Evolutionary conservation across 306 rosid species (phyloP).

Genomic region (Fagus crenata): DNA sequence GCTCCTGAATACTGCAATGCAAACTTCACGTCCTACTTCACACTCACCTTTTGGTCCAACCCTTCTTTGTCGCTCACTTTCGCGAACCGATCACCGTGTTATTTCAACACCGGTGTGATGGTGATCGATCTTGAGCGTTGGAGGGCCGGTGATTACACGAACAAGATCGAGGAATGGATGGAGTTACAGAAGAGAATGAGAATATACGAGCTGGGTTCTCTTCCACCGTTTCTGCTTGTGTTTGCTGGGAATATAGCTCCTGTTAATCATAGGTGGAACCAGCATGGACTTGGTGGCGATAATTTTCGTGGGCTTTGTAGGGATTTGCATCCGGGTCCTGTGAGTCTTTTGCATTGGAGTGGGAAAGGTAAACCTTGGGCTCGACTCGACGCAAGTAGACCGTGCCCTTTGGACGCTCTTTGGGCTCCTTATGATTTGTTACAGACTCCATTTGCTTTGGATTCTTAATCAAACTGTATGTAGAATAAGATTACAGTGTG

Average conservation of each 20-base stretch:
- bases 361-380: slow-evolving; percentile 98
- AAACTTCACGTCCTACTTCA: slow-evolving; percentile 75
- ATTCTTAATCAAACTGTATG: slow-evolving; percentile 34
- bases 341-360: slow-evolving; percentile 91
- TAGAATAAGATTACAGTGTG: background rate
- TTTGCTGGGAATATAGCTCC: slow-evolving; percentile 72
- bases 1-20: slow-evolving; percentile 96
- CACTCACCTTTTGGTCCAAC: slow-evolving; percentile 72
- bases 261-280: slow-evolving; percentile 88
- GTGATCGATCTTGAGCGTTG: slow-evolving; percentile 75
- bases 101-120: slow-evolving; percentile 95
- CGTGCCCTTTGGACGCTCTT: slow-evolving; percentile 84
- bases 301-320: slow-evolving; percentile 77
- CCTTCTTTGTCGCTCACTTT: slow-evolving; percentile 68
- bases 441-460: slow-evolving; percentile 69
- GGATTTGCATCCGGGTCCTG: slow-evolving; percentile 85
- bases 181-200: slow-evolving; percentile 77
- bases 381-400: slow-evolving; percentile 76
- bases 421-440: slow-evolving; percentile 94
- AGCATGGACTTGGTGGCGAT: slow-evolving; percentile 85
- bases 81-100: slow-evolving; percentile 56
- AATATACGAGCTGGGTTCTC: slow-evolving; percentile 74
- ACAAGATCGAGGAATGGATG: slow-evolving; percentile 87
- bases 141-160: slow-evolving; percentile 62
- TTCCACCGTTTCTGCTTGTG: slow-evolving; percentile 78